A percentile compares a stretch with the other conserved stretches of the same genome.
phyloP scores from a whole-genome alignment of 140 eudicot genomes.

The Flaveria floridana region DNA sequence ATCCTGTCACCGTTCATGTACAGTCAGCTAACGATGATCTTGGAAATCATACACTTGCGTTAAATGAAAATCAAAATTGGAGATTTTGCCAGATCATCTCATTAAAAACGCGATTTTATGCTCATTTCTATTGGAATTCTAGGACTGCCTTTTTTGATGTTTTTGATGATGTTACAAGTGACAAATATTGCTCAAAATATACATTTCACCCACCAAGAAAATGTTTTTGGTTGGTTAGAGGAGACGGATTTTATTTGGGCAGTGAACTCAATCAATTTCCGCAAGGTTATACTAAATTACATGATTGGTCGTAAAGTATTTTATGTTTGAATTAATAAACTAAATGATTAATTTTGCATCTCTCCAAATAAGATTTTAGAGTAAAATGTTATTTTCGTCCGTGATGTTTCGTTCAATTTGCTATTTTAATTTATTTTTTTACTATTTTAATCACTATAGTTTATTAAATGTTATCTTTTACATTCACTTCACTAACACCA shows the following conservation, averaged over 20 bases:
- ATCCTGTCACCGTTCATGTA: conserved; percentile 11
- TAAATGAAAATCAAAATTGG: not conserved
- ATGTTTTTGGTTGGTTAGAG: conserved; percentile 24
- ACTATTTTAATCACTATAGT: too few species aligned
- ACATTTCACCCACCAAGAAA: not conserved
- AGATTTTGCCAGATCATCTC: not conserved
- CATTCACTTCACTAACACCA: too few species aligned
- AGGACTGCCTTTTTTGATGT: conserved; percentile 5
- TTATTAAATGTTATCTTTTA: too few species aligned
- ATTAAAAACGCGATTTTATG: not conserved
- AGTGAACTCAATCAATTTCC: not conserved
- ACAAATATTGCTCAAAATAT: not conserved
- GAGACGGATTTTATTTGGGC: conserved; percentile 19
- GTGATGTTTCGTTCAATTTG: too few species aligned
- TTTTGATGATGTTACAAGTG: not conserved
- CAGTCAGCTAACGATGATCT: conserved; percentile 22
- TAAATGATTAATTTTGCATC: not conserved
- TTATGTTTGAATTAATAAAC: not conserved
- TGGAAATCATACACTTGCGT: conserved; percentile 16
- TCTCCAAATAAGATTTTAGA: not conserved
- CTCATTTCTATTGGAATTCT: conserved; percentile 18
- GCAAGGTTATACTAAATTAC: not conserved
- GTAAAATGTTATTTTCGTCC: not conserved
- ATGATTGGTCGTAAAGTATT: conserved; percentile 19
- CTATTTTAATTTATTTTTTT: too few species aligned